These are phyloP conservation scores for Onygenales sp. DNA, from an alignment of 2,329 filamentous ascomycete species.

Conservation along the genomic window DNA sequence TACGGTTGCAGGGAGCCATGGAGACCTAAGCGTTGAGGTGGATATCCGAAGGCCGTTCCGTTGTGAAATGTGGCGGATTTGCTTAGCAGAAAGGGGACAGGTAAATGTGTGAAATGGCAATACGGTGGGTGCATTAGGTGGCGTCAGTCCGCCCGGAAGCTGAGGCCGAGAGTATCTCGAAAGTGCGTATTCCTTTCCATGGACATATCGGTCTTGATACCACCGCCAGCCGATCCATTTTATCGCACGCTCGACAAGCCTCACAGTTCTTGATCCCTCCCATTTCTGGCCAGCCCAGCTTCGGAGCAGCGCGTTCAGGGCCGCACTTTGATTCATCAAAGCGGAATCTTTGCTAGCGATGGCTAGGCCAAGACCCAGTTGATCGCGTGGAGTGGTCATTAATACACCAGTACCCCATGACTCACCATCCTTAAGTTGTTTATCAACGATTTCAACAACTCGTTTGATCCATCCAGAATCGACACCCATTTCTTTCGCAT, in stretches of 20 bases:
- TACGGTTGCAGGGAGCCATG: constrained; percentile 75
- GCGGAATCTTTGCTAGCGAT: constrained; percentile 23
- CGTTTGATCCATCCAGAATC: constrained; percentile 76
- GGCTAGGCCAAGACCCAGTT: constrained; percentile 41
- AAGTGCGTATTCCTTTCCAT: constrained; percentile 45
- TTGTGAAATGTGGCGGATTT: constrained; percentile 89
- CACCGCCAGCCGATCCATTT: constrained; percentile 69
- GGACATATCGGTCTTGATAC: constrained; percentile 74
- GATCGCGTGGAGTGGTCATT: constrained; percentile 43
- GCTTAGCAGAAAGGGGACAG: constrained; percentile 79
- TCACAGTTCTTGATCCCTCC: constrained; percentile 79
- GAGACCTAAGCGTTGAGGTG: constrained; percentile 72
- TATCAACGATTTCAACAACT: constrained; percentile 82
- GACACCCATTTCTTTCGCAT: constrained; percentile 54
- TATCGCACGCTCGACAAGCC: constrained; percentile 76
- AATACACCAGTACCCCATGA: constrained; percentile 72
- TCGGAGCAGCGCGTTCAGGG: constrained; percentile 30
- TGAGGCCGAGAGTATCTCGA: constrained; percentile 62
- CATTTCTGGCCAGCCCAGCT: constrained; percentile 66
- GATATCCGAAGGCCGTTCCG: constrained; percentile 90
- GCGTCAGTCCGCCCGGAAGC: constrained; percentile 60
- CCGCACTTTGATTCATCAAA: constrained; percentile 16
- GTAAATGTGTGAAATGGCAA: constrained; percentile 98
- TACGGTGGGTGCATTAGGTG: constrained; percentile 86
- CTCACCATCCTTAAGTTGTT: constrained; percentile 77